A percentile compares a stretch with the other conserved stretches of the same genome.
Evolutionary conservation across 1,139 yeast genomes (phyloP).

Genomic region (Hyphopichia khmerensis): DNA sequence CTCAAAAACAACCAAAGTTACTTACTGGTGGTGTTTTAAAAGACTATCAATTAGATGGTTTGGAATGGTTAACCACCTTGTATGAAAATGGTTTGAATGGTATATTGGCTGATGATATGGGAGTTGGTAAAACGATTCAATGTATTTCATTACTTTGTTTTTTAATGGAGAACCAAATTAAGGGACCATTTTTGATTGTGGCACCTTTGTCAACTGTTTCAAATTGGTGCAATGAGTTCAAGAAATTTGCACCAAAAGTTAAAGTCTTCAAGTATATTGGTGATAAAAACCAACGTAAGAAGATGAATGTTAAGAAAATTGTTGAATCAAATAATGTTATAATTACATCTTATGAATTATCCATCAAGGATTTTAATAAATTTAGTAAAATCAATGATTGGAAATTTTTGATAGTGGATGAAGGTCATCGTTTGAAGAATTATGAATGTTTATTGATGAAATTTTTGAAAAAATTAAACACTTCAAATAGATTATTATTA

Average conservation of each 20-base stretch:
- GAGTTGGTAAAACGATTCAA: slow-evolving; percentile 88
- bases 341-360: slow-evolving; percentile 80
- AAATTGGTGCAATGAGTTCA: slow-evolving; percentile 78
- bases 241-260: slow-evolving; percentile 69
- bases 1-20: slow-evolving; percentile 59
- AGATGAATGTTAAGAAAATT: slow-evolving; percentile 22
- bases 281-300: slow-evolving; percentile 51
- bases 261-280: slow-evolving; percentile 70
- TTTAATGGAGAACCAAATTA: slow-evolving; percentile 72
- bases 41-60: slow-evolving; percentile 84
- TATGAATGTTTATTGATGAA: slow-evolving; percentile 72
- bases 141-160: slow-evolving; percentile 77
- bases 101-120: slow-evolving; percentile 96
- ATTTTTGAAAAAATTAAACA: slow-evolving; percentile 63
- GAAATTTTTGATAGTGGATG: slow-evolving; percentile 92
- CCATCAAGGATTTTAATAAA: slow-evolving; percentile 61
- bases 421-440: slow-evolving; percentile 89
- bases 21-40: slow-evolving; percentile 70
- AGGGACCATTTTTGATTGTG: slow-evolving; percentile 83
- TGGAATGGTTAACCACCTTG: slow-evolving; percentile 84
- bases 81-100: slow-evolving; percentile 95
- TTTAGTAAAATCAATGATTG: slow-evolving; percentile 53
- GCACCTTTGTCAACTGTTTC: slow-evolving; percentile 87
- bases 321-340: slow-evolving; percentile 41
- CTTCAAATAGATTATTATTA: slow-evolving; percentile 68